These are phyloP conservation scores for Xerocomus potaroensis DNA, from an alignment of 768 basidiomycete species.

Conservation along the genomic window DNA sequence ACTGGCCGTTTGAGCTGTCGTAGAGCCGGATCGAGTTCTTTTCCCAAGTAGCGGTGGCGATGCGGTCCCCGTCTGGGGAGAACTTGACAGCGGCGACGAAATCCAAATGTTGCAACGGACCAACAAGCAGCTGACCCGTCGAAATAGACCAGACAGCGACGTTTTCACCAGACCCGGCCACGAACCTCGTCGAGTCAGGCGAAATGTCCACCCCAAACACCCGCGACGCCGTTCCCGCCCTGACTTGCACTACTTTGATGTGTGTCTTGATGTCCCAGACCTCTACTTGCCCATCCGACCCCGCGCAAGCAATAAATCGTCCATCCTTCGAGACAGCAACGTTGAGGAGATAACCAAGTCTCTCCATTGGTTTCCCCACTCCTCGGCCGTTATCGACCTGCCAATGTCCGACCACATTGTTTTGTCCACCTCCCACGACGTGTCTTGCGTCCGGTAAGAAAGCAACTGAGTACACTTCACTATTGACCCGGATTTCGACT, in stretches of 20 bases:
- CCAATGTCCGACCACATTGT: conserved; percentile 2
- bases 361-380: neutral
- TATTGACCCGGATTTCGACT: neutral
- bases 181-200: neutral
- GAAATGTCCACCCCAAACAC: neutral
- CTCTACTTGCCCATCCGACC: neutral
- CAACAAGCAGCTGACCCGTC: neutral
- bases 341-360: neutral
- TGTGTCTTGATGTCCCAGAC: conserved; percentile 5
- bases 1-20: neutral
- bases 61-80: neutral
- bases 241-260: neutral
- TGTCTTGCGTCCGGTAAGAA: neutral
- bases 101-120: neutral
- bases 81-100: neutral
- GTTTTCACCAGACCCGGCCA: neutral
- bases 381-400: neutral
- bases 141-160: neutral
- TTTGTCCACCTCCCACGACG: neutral
- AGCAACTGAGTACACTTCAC: neutral
- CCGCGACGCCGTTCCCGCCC: neutral
- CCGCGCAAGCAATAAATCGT: conserved; percentile 7
- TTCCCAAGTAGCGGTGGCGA: neutral
- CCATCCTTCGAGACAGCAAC: conserved; percentile 3
- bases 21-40: neutral